These are phyloP conservation scores for Thermomucor indicae-seudaticae DNA, from an alignment of 371 early-diverging fungal species.

Conservation along the genomic window DNA sequence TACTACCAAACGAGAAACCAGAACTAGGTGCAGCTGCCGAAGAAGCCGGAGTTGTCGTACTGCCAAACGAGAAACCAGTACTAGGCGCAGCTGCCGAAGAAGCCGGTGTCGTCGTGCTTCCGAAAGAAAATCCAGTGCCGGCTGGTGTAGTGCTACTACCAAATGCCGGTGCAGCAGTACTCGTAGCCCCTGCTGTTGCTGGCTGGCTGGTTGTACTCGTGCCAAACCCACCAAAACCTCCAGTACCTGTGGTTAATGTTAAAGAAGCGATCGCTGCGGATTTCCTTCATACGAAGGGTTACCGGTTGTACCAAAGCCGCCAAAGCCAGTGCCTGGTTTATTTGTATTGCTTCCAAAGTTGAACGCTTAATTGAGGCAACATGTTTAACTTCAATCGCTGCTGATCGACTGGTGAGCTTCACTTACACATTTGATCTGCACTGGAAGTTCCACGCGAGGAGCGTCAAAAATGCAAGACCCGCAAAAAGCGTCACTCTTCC, in stretches of 20 bases:
- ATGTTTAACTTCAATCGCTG: background rate
- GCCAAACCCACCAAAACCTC: constrained; percentile 6
- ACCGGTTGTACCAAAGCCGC: constrained; percentile 13
- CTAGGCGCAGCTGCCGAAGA: background rate
- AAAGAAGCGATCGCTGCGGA: background rate
- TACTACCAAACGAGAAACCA: constrained; percentile 3
- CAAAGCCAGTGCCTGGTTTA: constrained; percentile 22
- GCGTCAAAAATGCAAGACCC: no score
- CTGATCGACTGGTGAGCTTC: background rate
- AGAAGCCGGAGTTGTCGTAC: background rate
- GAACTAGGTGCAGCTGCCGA: background rate
- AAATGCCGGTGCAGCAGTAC: no score
- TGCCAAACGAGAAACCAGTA: constrained; percentile 2
- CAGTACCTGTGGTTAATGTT: background rate
- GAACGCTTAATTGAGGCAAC: constrained; percentile 18
- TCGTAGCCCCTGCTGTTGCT: no score
- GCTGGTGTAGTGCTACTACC: no score
- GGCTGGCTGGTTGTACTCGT: background rate
- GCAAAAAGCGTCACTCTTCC: no score
- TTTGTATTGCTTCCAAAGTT: constrained; percentile 25
- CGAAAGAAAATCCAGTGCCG: background rate
- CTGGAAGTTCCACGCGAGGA: no score
- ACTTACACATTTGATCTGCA: background rate
- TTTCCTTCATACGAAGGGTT: background rate
- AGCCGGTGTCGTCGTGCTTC: background rate